Percentiles rank a stretch among this genome's conserved stretches.
These are phyloP conservation scores for Curvularia sp. DNA, from an alignment of 2,329 filamentous ascomycete genomes.

Conservation along the genomic window DNA sequence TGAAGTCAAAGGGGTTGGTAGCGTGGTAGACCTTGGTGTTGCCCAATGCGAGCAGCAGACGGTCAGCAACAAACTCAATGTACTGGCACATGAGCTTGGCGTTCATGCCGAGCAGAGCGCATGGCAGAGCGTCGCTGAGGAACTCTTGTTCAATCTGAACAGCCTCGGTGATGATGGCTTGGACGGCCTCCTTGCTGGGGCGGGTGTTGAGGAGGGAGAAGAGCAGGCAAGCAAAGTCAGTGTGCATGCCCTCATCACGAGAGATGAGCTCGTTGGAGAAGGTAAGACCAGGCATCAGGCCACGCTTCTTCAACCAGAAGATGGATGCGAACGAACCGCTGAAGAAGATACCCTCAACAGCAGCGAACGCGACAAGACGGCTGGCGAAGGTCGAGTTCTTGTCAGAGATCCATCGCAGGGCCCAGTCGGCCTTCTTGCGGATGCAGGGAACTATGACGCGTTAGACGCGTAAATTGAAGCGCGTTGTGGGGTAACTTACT, in stretches of 20 bases:
- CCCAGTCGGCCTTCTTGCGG: slow-evolving; percentile 98
- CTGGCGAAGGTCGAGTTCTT: slow-evolving; percentile 93
- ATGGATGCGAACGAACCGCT: slow-evolving; percentile 97
- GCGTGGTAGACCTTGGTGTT: slow-evolving; percentile 94
- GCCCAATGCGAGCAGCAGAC: slow-evolving; percentile 88
- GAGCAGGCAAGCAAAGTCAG: slow-evolving; percentile 95
- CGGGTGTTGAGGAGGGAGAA: slow-evolving; percentile 98
- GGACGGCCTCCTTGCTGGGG: slow-evolving; percentile 78
- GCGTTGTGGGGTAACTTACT: slow-evolving; percentile 63
- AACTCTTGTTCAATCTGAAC: slow-evolving; percentile 97
- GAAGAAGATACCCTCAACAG: slow-evolving; percentile 99
- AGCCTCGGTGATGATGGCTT: slow-evolving; percentile 91
- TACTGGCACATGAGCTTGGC: slow-evolving; percentile 97
- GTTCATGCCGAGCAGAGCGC: slow-evolving; percentile 97
- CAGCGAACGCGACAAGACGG: slow-evolving; percentile 94
- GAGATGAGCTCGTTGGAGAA: slow-evolving; percentile 99
- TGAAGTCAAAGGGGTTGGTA: slow-evolving; percentile 98
- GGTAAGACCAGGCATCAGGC: slow-evolving; percentile 96
- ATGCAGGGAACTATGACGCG: slow-evolving; percentile 80
- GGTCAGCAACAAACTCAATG: slow-evolving; percentile 98
- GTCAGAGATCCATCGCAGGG: slow-evolving; percentile 92
- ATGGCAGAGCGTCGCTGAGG: slow-evolving; percentile 92
- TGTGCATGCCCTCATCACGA: slow-evolving; percentile 98
- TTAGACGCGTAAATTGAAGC: slow-evolving; percentile 34
- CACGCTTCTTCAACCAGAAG: slow-evolving; percentile 99